Evolutionary conservation across 169 alveolate genomes (phyloP).

Genomic region (Eimeria maxima): DNA sequence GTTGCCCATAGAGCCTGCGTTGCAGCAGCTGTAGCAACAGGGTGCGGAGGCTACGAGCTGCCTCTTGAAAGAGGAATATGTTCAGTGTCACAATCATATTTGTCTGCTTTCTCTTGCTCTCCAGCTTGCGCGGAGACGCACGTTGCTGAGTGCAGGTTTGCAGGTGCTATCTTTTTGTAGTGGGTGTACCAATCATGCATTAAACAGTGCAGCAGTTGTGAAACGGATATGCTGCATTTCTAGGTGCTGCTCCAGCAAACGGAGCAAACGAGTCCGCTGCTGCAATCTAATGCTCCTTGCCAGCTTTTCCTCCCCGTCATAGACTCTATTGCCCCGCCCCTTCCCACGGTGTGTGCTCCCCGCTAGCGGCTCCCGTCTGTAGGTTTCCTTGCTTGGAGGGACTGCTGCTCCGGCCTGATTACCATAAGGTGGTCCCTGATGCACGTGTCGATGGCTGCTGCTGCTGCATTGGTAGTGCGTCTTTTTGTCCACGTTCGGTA

Average conservation of each 20-base stretch:
- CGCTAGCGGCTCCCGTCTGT: neutral
- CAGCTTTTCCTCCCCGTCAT: conserved; percentile 17
- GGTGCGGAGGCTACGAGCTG: no score
- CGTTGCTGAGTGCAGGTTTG: no score
- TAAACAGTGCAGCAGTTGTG: neutral
- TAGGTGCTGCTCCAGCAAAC: conserved; percentile 50
- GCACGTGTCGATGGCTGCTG: neutral
- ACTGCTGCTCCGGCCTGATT: neutral
- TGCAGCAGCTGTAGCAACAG: no score
- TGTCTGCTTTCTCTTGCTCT: no score
- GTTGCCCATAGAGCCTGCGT: no score
- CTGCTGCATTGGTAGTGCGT: neutral
- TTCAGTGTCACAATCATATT: no score
- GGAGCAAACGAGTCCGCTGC: conserved; percentile 47
- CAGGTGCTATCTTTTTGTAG: no score
- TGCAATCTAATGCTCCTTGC: conserved; percentile 23
- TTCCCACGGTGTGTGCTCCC: neutral
- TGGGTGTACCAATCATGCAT: neutral
- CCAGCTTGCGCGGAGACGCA: no score
- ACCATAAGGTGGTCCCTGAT: neutral
- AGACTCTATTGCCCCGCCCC: neutral
- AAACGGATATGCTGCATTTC: neutral
- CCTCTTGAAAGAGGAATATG: no score
- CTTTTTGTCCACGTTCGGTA: neutral
- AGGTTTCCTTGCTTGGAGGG: neutral